Percentiles rank a stretch among this genome's conserved stretches.
Conservation (phyloP, 179 eudicot genomes). For the Amaranthus tricolor region DNA sequence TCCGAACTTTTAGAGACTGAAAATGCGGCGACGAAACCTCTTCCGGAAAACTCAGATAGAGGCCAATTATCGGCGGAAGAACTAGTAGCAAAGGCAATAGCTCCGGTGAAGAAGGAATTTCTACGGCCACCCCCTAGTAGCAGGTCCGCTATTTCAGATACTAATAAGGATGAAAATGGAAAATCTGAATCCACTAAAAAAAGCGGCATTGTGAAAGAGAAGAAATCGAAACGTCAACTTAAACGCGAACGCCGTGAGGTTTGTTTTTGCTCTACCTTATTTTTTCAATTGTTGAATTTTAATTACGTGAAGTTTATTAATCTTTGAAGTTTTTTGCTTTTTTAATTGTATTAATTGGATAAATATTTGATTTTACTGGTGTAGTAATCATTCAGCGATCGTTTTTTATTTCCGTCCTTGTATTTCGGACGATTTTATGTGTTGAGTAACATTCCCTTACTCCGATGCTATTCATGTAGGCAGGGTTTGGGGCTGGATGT, state of each 20-base stretch:
- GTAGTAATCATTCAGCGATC: not conserved
- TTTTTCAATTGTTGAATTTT: not conserved
- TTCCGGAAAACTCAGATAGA: not conserved
- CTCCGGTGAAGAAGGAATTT: conserved; percentile 82
- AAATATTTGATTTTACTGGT: not conserved
- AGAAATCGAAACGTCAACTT: conserved; percentile 85
- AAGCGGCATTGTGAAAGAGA: conserved; percentile 48
- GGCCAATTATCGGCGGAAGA: conserved; percentile 47
- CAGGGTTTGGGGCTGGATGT: too few relatives aligned
- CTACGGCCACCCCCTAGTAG: conserved; percentile 58
- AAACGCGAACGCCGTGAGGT: conserved; percentile 85
- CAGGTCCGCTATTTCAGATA: conserved; percentile 17
- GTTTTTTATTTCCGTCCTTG: not conserved
- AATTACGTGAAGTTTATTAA: not conserved
- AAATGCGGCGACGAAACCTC: not conserved
- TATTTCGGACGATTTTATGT: too few relatives aligned
- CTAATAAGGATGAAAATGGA: conserved; percentile 14
- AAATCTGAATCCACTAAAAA: conserved; percentile 27
- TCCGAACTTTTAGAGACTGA: not conserved
- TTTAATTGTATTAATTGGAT: not conserved
- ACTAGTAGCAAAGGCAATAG: conserved; percentile 69
- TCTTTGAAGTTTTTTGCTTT: not conserved
- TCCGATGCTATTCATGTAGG: too few relatives aligned
- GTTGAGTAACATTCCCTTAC: too few relatives aligned
- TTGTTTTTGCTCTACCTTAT: not conserved